Evolutionary conservation across 108 stramenopile genomes (phyloP).

Genomic region (Cyclostephanos invisitatus): DNA sequence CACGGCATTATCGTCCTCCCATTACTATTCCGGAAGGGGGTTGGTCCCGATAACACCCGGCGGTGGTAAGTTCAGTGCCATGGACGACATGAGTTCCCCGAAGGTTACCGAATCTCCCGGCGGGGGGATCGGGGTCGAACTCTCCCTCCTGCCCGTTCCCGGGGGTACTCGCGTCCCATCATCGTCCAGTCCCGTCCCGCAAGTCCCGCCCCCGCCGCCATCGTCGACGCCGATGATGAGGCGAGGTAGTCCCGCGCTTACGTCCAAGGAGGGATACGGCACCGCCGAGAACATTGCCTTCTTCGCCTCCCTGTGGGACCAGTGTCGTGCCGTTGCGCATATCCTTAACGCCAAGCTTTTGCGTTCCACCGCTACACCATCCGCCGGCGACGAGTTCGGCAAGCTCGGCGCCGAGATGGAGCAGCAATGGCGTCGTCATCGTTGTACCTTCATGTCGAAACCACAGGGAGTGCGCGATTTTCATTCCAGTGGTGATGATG

Average conservation of each 20-base stretch:
- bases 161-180: not conserved
- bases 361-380: slow-evolving; percentile 18
- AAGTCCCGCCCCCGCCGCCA: slow-evolving; percentile 11
- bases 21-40: not conserved
- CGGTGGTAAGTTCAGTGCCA: slow-evolving; percentile 6
- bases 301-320: slow-evolving; percentile 45
- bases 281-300: slow-evolving; percentile 20
- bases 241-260: slow-evolving; percentile 13
- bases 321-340: slow-evolving; percentile 73
- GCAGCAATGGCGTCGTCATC: slow-evolving; percentile 71
- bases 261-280: slow-evolving; percentile 10
- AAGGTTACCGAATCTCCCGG: slow-evolving; percentile 41
- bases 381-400: not conserved
- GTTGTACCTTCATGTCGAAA: slow-evolving; percentile 32
- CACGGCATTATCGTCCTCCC: slow-evolving; percentile 10
- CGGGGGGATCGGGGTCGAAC: slow-evolving; percentile 43
- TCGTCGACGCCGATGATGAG: slow-evolving; percentile 3
- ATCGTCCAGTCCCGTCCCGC: not conserved
- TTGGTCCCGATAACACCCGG: slow-evolving; percentile 31
- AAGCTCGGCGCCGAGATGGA: slow-evolving; percentile 17
- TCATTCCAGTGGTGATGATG: slow-evolving; percentile 21
- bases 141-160: slow-evolving; percentile 12
- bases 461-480: slow-evolving; percentile 34
- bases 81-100: slow-evolving; percentile 28
- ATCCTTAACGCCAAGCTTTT: slow-evolving; percentile 70